Percentiles rank a stretch among this genome's conserved stretches.
phyloP scores from a whole-genome alignment of 2,329 filamentous ascomycete species.

The Monosporascus ibericus region DNA sequence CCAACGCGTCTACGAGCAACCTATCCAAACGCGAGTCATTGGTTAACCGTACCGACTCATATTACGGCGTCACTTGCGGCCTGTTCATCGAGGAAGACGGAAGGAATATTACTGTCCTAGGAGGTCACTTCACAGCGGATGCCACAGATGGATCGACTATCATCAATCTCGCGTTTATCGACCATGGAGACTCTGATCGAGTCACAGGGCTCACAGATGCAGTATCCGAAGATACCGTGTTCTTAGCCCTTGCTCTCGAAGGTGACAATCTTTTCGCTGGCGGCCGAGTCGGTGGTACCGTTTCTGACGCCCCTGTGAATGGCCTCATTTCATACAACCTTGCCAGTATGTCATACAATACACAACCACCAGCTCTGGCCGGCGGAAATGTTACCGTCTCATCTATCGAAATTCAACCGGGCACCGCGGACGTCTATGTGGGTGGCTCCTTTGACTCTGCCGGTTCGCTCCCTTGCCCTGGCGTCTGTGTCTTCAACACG shows the following conservation, averaged over 20 bases:
- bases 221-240: slow-evolving; percentile 65
- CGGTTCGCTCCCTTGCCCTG: slow-evolving; percentile 74
- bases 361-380: slow-evolving; percentile 69
- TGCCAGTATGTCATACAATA: slow-evolving; percentile 52
- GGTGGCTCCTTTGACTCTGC: slow-evolving; percentile 80
- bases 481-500: slow-evolving; percentile 74
- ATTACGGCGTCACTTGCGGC: slow-evolving; percentile 69
- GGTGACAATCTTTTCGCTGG: slow-evolving; percentile 72
- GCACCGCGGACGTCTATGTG: slow-evolving; percentile 71
- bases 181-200: slow-evolving; percentile 61
- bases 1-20: slow-evolving; percentile 27
- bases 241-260: slow-evolving; percentile 64
- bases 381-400: slow-evolving; percentile 69
- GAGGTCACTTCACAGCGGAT: slow-evolving; percentile 74
- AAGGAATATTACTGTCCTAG: slow-evolving; percentile 80
- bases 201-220: slow-evolving; percentile 64
- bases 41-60: slow-evolving; percentile 27
- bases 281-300: slow-evolving; percentile 67
- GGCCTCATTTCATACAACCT: slow-evolving; percentile 82
- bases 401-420: slow-evolving; percentile 66
- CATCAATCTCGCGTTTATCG: slow-evolving; percentile 76
- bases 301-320: slow-evolving; percentile 56
- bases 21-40: slow-evolving; percentile 41
- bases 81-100: slow-evolving; percentile 65
- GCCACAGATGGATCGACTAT: slow-evolving; percentile 64